Base-by-base conservation (phyloP, 2,329 filamentous ascomycete genomes). In the Colletotrichum neosansevieriae region DNA sequence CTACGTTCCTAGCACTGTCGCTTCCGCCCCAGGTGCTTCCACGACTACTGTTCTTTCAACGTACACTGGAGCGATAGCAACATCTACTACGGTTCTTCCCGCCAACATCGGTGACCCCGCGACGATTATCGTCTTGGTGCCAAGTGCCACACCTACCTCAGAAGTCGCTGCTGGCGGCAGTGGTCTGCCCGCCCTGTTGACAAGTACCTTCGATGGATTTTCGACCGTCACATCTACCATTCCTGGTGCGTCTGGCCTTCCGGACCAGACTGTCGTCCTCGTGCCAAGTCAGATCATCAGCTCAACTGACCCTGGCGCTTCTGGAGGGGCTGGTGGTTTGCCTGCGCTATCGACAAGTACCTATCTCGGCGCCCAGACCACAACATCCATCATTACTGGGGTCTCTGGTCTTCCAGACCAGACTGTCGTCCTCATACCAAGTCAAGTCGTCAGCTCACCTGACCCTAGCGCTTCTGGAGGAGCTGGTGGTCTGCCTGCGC, bases 1-100 rank as follows among this genome's bases (percentile, higher is more conserved):
- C 13, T 42, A 53, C 29, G 61, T 68, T 6, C 65, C 65, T 7
- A 49, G 53, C 38, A 64, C 29, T 17, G 10, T 12, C 13, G 24
- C 49, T 42, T 17, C 47, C 12, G 36, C 36, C 12, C 24, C 60
- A 2, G 61, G 32, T 10, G 36, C 24, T 9, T 45, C 64, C 17
- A 68, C 24, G 24, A 29, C 65, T 11, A 68, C 65, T 6, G 12
- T 65, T 4, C 6, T 58, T 13, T 68, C 65, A 3, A 68, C 65
- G 3, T 68, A 68, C 53, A 65, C 53, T 13, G 65, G 65, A 6
- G 17, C 34, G 13, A 53, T 54, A 4, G 45, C 65, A 3, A 15
- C 62, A 19, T 65, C 65, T 6, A 68, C 60, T n/a, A 68, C 65
- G 10, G 53, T 68, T 10, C 51, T 47, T 12, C 65, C 65, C 6